phyloP scores from a whole-genome alignment of 2,329 filamentous ascomycete species.

The Fusarium oligoseptatum region DNA sequence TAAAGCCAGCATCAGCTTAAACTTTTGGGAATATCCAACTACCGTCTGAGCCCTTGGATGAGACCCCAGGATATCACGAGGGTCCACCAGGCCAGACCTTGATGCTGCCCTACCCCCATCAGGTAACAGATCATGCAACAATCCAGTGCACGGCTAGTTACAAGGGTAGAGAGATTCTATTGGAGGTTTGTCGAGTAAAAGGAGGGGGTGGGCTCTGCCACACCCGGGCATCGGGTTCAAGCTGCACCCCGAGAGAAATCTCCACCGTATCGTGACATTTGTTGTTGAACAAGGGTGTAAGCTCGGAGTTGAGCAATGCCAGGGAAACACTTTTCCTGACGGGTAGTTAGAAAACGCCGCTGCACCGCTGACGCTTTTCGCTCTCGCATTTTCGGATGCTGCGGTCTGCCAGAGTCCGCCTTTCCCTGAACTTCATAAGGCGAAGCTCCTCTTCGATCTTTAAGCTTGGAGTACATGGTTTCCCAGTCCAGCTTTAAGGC shows the following conservation, averaged over 20 bases:
- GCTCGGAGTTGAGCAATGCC: conserved; percentile 2
- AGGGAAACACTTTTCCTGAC: conserved; percentile 1
- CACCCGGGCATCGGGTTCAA: conserved; percentile 40
- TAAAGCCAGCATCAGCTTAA: background rate
- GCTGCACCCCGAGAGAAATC: conserved; percentile 29
- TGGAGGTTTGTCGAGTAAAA: conserved; percentile 8
- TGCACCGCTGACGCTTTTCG: conserved; percentile 17
- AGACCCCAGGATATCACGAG: background rate
- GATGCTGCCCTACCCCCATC: background rate
- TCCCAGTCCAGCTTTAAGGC: background rate
- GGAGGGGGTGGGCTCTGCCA: conserved; percentile 11
- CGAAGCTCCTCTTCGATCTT: background rate
- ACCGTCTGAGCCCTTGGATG: background rate
- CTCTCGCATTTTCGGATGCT: background rate
- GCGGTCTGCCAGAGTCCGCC: background rate
- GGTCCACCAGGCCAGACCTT: background rate
- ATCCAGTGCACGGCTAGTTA: conserved; percentile 6
- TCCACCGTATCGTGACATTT: conserved; percentile 14
- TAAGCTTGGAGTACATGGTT: background rate
- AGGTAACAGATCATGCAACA: conserved; percentile 29
- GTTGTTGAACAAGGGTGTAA: background rate
- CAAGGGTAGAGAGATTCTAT: background rate
- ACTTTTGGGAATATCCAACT: background rate
- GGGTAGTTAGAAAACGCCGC: conserved; percentile 21
- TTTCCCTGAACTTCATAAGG: conserved; percentile 24